Evolutionary conservation across 208 protist genomes (phyloP), one percentile per base, ranked within the genome.

Genomic region (Leishmania tarentolae): DNA sequence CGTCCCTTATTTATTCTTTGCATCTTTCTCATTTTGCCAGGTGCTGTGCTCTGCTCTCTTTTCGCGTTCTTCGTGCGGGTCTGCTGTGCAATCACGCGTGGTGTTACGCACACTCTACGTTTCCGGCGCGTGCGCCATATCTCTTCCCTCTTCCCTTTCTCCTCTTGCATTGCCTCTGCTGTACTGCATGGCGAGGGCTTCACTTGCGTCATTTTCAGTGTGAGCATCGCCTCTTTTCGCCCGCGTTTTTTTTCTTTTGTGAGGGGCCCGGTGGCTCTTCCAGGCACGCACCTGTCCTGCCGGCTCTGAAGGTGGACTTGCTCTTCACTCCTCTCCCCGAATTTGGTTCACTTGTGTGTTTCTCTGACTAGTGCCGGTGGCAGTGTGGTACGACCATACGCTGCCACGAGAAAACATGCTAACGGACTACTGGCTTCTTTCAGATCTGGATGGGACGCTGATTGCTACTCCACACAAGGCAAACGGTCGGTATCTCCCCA

Each of bases 391-490:
- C 11, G 3, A 73, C 2, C 13, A 8, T 17, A 13, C 21, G 24
- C 21, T 40, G 4, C 2, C 35, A 3, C 35, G 5, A 37, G 11
- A 37, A 42, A 47, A 31, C 6, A 94, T 97, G 92, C 80, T 97
- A 6, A 63, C 80, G 0, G 87, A 85, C 72, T 91, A 84, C 69
- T 97, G 94, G 93, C 75, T 97, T 24, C 91, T 97, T 50, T 61
- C 90, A 4, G 94, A 97, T 78, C 79, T 97, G 35, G 94, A 97
- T 56, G 94, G 94, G 35, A 97, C 94, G 31, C 86, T 97, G 28
- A 88, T 96, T 56, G 88, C 90, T 24, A 97, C 94, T 2, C 94
- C 94, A 13, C 92, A 96, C 86, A 97, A 96, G 76, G 94, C 94
- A 3, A 70, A 92, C n/a, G 94, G 94, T 28, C 79, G 81, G 44